Conservation (phyloP, 1,284 basidiomycete species). For the Naganishia liquefaciens region DNA sequence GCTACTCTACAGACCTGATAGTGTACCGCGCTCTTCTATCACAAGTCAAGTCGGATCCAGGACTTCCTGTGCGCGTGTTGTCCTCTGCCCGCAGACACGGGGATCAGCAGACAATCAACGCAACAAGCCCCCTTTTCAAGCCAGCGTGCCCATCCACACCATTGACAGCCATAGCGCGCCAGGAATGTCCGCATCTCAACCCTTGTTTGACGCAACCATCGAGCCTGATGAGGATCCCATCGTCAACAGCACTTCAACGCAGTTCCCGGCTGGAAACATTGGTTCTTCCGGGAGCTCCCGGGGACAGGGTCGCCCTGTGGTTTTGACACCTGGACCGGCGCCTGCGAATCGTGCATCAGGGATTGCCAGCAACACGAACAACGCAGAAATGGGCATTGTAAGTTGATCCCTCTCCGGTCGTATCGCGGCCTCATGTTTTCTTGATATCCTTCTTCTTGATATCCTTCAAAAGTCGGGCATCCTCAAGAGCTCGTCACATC, state of each 20-base stretch:
- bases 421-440: neutral
- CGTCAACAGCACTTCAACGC: slow-evolving; percentile 6
- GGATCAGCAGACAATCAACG: too few relatives aligned
- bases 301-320: slow-evolving; percentile 38
- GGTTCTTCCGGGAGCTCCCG: slow-evolving; percentile 36
- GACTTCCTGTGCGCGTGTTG: too few relatives aligned
- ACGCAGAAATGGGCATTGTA: slow-evolving; percentile 46
- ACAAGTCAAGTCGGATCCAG: too few relatives aligned
- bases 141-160: too few relatives aligned
- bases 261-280: slow-evolving; percentile 47
- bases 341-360: slow-evolving; percentile 32
- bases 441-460: neutral
- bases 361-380: slow-evolving; percentile 41
- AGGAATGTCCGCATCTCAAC: slow-evolving; percentile 43
- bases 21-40: too few relatives aligned
- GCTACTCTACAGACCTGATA: too few relatives aligned
- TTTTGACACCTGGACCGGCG: slow-evolving; percentile 50
- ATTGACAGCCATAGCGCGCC: too few relatives aligned
- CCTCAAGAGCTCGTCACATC: slow-evolving; percentile 71
- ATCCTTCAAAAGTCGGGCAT: slow-evolving; percentile 45
- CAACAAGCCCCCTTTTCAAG: too few relatives aligned
- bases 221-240: slow-evolving; percentile 51
- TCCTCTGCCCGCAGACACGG: too few relatives aligned
- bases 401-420: slow-evolving; percentile 33
- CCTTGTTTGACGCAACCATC: slow-evolving; percentile 53